These are phyloP conservation scores for Coemansia sp. DNA, from an alignment of 192 early-diverging fungal species.

Conservation along the genomic window DNA sequence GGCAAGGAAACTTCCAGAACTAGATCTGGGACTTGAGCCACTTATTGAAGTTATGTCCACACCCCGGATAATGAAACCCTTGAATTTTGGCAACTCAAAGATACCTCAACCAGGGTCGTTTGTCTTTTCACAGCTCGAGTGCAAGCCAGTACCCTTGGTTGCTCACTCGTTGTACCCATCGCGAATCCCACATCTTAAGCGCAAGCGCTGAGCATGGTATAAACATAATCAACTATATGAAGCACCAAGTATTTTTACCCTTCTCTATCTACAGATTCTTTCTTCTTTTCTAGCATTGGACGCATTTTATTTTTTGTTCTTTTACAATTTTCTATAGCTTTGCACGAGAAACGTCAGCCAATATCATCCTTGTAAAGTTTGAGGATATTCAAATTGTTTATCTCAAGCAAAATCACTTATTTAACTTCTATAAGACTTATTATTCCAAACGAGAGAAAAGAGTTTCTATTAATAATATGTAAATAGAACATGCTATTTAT, in stretches of 20 bases:
- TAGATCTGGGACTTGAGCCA: conserved; percentile 26
- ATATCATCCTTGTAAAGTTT: no score
- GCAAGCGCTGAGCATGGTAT: conserved; percentile 32
- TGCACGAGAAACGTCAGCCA: no score
- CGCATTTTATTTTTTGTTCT: no score
- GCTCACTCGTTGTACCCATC: conserved; percentile 34
- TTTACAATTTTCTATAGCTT: no score
- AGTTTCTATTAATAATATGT: no score
- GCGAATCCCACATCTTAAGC: conserved; percentile 49
- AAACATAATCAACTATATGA: background rate
- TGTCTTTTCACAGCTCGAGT: conserved; percentile 7
- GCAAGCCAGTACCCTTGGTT: conserved; percentile 18
- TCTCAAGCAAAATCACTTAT: no score
- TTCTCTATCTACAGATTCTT: background rate
- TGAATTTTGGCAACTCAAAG: background rate
- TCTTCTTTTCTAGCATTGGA: background rate
- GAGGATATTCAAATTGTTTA: no score
- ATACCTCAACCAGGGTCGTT: conserved; percentile 12
- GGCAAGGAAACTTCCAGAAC: conserved; percentile 16
- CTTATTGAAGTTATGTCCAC: conserved; percentile 20
- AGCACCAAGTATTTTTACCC: background rate
- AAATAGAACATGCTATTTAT: no score
- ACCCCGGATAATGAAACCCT: background rate
- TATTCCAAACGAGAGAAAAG: no score
- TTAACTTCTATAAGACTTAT: no score